A percentile compares a stretch with the other conserved stretches of the same genome.
phyloP scores from a whole-genome alignment of 805 yeast species.

The Cephaloascus albidus region DNA sequence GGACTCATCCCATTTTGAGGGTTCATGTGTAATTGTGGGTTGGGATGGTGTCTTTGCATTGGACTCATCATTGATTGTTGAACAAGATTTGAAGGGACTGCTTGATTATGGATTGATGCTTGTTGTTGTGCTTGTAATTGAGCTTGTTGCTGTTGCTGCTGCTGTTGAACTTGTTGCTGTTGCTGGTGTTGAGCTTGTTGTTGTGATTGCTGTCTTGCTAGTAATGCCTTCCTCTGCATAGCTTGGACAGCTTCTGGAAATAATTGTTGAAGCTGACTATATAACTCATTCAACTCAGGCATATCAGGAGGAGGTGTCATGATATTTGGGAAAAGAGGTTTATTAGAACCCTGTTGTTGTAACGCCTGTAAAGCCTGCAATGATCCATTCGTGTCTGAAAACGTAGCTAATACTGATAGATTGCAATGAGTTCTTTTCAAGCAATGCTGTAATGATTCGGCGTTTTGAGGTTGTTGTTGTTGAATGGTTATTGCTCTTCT shows the following conservation, averaged over 20 bases:
- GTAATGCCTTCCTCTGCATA: constrained; percentile 27
- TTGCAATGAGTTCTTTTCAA: constrained; percentile 25
- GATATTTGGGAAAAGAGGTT: constrained; percentile 34
- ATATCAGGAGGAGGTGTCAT: constrained; percentile 46
- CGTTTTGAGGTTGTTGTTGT: constrained; percentile 8
- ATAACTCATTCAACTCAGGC: constrained; percentile 41
- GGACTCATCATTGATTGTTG: neutral
- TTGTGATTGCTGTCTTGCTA: constrained; percentile 8
- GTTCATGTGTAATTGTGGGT: neutral
- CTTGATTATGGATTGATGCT: constrained; percentile 6
- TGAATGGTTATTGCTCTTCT: neutral
- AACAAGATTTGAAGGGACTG: constrained; percentile 2
- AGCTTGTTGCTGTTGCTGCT: neutral
- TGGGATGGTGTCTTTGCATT: neutral
- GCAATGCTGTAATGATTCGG: constrained; percentile 19
- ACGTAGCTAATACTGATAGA: constrained; percentile 23
- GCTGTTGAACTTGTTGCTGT: constrained; percentile 11
- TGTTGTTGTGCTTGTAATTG: constrained; percentile 4
- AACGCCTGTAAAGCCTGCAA: constrained; percentile 5
- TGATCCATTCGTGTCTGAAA: constrained; percentile 16
- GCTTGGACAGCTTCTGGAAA: constrained; percentile 46
- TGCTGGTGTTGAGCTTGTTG: constrained; percentile 7
- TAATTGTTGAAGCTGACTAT: constrained; percentile 35
- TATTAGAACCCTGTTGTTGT: constrained; percentile 12
- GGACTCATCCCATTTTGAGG: neutral